Evolutionary conservation across 768 basidiomycete species (phyloP), one percentile per base, ranked within the genome.

Genomic region (Hygrophoropsis aurantiaca): DNA sequence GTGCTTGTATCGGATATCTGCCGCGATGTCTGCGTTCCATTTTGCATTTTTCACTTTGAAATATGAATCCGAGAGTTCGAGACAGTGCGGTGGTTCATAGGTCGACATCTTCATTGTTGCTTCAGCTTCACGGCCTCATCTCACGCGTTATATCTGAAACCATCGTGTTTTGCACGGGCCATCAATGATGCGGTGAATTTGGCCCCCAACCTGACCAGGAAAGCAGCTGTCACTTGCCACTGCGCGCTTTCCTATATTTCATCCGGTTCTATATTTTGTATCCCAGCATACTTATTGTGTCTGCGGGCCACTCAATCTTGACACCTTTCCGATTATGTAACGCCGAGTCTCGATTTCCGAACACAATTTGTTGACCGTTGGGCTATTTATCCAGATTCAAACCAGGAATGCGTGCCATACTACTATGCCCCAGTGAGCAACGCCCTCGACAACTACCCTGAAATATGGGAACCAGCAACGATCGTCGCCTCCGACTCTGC

Each of bases 361-460:
- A 30, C 13, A 30, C 13, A 38, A 7, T 38, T 38, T 16, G 20
- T n/a, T 38, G 9, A 16, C 20, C 36, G 7, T 10, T n/a, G 16
- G 6, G 6, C 13, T 13, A 6, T 6, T 32, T 42, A 54, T 50
- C 11, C 49, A 68, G 70, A 67, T 50, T 53, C 59, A 11, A 57
- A 54, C 46, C 46, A 50, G 19, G 74, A 74, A 52, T 79, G 78
- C 50, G 52, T 62, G 11, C 62, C 72, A 1, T 77, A 79, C 57
- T 54, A 57, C 40, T 70, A 75, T 51, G 50, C 65, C 13, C 67
- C 65, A 2, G 62, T 72, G 9, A 38, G 59, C 5, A 51, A 56
- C 20, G 56, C 62, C 1, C 32, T 67, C 15, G 30, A 58, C 1
- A 61, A 61, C 1, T 78, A 77, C 52, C 78, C 78, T 3, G 6